A percentile compares a stretch with the other conserved stretches of the same genome.
These are phyloP conservation scores for Didymellaceae sp. DNA, from an alignment of 2,329 filamentous ascomycete genomes.

Conservation along the genomic window DNA sequence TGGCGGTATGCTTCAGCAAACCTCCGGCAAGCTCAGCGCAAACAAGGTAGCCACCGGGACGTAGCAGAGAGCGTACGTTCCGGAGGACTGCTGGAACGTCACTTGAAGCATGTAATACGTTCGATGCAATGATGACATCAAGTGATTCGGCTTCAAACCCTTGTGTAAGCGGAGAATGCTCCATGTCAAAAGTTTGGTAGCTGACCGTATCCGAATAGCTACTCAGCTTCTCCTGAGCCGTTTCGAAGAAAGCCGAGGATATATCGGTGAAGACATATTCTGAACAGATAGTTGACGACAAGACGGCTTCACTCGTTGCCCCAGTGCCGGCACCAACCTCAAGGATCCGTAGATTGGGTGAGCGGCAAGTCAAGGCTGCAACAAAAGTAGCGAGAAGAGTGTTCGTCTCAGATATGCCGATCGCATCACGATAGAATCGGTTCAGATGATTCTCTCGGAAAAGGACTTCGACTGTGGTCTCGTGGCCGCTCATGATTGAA, in stretches of 20 bases:
- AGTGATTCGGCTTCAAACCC: slow-evolving; percentile 12
- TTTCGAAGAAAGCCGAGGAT: slow-evolving; percentile 23
- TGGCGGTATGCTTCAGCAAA: background rate
- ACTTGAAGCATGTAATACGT: slow-evolving; percentile 20
- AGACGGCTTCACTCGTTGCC: slow-evolving; percentile 4
- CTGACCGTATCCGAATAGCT: background rate
- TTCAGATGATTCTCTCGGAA: background rate
- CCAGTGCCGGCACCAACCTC: slow-evolving; percentile 25
- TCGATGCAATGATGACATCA: slow-evolving; percentile 28
- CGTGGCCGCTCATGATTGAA: background rate
- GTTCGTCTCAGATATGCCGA: background rate
- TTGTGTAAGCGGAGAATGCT: slow-evolving; percentile 44
- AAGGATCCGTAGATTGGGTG: background rate
- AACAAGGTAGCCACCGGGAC: slow-evolving; percentile 35
- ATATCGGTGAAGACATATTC: slow-evolving; percentile 32
- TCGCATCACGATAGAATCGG: background rate
- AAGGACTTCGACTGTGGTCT: background rate
- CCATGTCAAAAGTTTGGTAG: slow-evolving; percentile 25
- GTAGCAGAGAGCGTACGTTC: slow-evolving; percentile 23
- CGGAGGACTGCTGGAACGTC: slow-evolving; percentile 11
- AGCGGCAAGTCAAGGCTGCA: background rate
- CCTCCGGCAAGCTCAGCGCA: background rate
- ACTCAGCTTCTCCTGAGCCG: slow-evolving; percentile 6
- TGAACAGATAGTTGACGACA: slow-evolving; percentile 1
- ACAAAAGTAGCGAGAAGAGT: background rate